A percentile compares a stretch with the other conserved stretches of the same genome.
Evolutionary conservation across 257 asterid genomes (phyloP).

Genomic region (Nicotiana tomentosiformis): DNA sequence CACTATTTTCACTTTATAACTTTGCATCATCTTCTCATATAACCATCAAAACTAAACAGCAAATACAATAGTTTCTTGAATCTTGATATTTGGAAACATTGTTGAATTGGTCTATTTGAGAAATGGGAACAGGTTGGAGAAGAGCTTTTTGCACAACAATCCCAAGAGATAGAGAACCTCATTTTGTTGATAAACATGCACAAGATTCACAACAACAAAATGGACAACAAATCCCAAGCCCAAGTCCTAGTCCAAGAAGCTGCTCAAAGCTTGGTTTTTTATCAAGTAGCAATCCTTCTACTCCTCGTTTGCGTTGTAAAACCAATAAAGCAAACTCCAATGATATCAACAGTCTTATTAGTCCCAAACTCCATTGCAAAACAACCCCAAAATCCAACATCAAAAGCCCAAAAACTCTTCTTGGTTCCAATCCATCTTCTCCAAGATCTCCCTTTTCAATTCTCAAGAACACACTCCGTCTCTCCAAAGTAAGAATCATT

Average conservation of each 20-base stretch:
- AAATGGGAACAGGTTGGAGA: conserved; percentile 92
- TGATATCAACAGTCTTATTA: conserved; percentile 11
- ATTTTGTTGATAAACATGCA: conserved; percentile 12
- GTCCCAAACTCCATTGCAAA: conserved; percentile 49
- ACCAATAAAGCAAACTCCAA: conserved; percentile 17
- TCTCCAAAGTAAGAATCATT: conserved; percentile 49
- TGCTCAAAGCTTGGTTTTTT: conserved; percentile 32
- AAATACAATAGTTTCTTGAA: not conserved
- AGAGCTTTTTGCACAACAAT: conserved; percentile 78
- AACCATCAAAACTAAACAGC: not conserved
- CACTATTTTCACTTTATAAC: not conserved
- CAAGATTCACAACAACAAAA: conserved; percentile 12
- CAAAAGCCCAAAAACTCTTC: conserved; percentile 27
- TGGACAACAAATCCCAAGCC: conserved; percentile 23
- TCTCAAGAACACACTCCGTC: conserved; percentile 77
- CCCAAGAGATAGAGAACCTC: conserved; percentile 40
- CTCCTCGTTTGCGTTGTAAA: conserved; percentile 71
- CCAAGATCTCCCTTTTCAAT: conserved; percentile 94
- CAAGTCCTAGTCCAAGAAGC: conserved; percentile 24
- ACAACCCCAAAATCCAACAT: conserved; percentile 39
- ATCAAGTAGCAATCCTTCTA: conserved; percentile 45
- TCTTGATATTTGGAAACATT: not conserved
- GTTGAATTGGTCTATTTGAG: not conserved
- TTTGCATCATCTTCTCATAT: not conserved
- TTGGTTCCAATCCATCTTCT: conserved; percentile 61